Evolutionary conservation across 2,329 filamentous ascomycete genomes (phyloP).

Genomic region (Neodidymelliopsis sp.): DNA sequence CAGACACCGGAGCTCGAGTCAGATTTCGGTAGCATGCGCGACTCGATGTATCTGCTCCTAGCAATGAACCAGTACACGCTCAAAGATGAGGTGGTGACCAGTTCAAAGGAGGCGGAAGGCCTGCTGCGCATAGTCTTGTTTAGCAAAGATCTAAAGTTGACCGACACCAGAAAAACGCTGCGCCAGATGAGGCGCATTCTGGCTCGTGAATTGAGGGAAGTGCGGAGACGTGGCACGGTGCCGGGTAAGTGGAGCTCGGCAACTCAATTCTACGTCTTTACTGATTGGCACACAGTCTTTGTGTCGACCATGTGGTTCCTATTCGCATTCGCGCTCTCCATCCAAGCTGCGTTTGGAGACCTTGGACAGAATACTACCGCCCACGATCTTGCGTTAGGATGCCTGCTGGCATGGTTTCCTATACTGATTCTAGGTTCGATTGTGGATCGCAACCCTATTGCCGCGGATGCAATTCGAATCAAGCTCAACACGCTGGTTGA

Average conservation of each 20-base stretch:
- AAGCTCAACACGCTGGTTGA: conserved; percentile 53
- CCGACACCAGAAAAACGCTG: conserved; percentile 38
- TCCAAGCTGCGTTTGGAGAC: conserved; percentile 46
- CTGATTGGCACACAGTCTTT: conserved; percentile 37
- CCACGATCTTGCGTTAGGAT: conserved; percentile 55
- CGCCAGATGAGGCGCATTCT: conserved; percentile 45
- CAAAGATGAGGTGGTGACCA: conserved; percentile 32
- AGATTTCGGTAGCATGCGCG: conserved; percentile 50
- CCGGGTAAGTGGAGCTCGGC: conserved; percentile 26
- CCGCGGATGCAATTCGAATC: conserved; percentile 49
- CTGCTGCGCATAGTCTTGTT: conserved; percentile 52
- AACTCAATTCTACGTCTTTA: background rate
- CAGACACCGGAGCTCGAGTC: conserved; percentile 35
- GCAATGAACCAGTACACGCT: conserved; percentile 57
- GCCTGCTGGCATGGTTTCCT: conserved; percentile 56
- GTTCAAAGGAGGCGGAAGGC: conserved; percentile 47
- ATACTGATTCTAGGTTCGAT: conserved; percentile 55
- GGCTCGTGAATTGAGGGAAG: conserved; percentile 51
- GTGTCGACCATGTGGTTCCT: conserved; percentile 55
- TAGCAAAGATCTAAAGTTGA: conserved; percentile 48
- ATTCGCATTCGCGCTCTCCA: conserved; percentile 47
- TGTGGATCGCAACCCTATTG: conserved; percentile 56
- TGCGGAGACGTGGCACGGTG: conserved; percentile 51
- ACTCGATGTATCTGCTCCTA: conserved; percentile 55
- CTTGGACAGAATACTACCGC: conserved; percentile 53